Conservation (phyloP, 768 basidiomycete species). For the Lactifluus echinatus region DNA sequence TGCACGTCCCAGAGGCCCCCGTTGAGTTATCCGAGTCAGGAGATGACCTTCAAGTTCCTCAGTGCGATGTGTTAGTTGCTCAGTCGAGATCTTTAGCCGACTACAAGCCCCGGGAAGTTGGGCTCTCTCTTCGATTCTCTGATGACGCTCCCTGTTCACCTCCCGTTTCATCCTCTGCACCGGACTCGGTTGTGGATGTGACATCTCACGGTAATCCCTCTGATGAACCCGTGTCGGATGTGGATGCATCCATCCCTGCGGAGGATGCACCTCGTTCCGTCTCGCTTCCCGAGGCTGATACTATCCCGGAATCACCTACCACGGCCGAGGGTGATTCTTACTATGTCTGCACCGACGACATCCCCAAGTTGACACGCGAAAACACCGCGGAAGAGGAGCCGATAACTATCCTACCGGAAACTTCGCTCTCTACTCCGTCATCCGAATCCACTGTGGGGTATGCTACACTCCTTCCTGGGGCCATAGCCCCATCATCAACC, state of each 20-base stretch:
- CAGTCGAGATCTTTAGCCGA: background rate
- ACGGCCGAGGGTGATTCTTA: background rate
- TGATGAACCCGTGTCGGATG: background rate
- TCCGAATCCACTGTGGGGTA: background rate
- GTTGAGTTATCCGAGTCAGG: background rate
- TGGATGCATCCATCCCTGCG: background rate
- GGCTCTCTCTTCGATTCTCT: background rate
- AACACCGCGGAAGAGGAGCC: background rate
- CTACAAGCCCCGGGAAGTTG: background rate
- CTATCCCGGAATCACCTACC: background rate
- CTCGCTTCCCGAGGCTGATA: background rate
- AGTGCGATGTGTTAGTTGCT: background rate
- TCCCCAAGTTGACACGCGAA: background rate
- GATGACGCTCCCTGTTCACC: too few species aligned
- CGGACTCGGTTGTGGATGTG: background rate
- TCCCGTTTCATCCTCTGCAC: background rate
- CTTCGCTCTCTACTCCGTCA: background rate
- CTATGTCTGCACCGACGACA: background rate
- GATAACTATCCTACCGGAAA: background rate
- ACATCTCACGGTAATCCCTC: too few species aligned
- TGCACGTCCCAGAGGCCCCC: background rate
- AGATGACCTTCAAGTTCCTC: background rate
- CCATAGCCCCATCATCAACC: background rate
- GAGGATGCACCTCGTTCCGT: background rate
- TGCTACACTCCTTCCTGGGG: background rate